Percentiles rank a stretch among this genome's conserved stretches.
These are phyloP conservation scores for Fusarium lyarnte DNA, from an alignment of 2,329 filamentous ascomycete genomes.

Conservation along the genomic window DNA sequence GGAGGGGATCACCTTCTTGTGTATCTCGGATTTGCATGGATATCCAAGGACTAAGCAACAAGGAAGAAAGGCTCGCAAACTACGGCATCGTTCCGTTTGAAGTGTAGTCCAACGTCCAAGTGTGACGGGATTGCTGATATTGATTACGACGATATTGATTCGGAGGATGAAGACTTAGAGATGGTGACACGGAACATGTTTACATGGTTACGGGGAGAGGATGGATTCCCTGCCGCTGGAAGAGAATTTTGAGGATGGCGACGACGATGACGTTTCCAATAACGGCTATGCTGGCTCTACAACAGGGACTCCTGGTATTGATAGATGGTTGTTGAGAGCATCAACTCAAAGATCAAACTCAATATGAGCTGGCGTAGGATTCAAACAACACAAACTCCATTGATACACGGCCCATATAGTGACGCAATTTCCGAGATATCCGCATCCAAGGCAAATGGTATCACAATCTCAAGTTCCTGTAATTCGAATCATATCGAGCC, in stretches of 20 bases:
- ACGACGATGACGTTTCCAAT: neutral
- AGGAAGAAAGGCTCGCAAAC: neutral
- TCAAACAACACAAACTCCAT: neutral
- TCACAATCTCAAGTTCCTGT: neutral
- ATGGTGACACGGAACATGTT: neutral
- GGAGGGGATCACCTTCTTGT: neutral
- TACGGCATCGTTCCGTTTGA: neutral
- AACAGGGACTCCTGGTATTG: neutral
- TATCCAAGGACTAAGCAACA: neutral
- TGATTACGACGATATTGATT: neutral
- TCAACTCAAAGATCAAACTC: neutral
- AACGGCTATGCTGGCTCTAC: neutral
- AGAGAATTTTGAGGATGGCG: neutral
- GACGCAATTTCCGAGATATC: conserved; percentile 4
- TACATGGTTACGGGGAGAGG: neutral
- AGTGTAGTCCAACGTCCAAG: neutral
- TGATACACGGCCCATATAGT: neutral
- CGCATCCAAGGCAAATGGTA: neutral
- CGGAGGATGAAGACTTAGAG: neutral
- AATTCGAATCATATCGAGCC: neutral
- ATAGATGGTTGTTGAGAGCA: neutral
- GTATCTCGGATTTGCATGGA: neutral
- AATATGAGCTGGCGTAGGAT: neutral
- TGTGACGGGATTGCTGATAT: neutral
- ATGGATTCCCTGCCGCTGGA: neutral